A percentile compares a stretch with the other conserved stretches of the same genome.
These are phyloP conservation scores for Kalaharituber pfeilii DNA, from an alignment of 2,329 filamentous ascomycete species.

Conservation along the genomic window DNA sequence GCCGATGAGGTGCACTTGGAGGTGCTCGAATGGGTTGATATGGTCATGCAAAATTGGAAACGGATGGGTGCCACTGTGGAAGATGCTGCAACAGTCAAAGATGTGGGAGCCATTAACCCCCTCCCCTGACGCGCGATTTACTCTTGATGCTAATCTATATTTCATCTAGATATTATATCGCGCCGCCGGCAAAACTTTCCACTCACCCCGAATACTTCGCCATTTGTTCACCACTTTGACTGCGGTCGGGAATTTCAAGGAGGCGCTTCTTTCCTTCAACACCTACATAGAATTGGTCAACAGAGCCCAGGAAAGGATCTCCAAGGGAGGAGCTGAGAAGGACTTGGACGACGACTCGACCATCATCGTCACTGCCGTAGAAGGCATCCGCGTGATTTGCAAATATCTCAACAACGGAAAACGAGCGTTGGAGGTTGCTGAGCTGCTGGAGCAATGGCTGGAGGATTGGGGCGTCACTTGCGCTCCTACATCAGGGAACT, in stretches of 20 bases:
- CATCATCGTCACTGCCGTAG: conserved; percentile 58
- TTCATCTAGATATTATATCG: conserved; percentile 71
- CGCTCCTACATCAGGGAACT: conserved; percentile 12
- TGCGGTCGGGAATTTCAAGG: conserved; percentile 73
- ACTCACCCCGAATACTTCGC: conserved; percentile 75
- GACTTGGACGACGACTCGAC: conserved; percentile 63
- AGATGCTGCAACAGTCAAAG: conserved; percentile 43
- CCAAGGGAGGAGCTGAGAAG: conserved; percentile 48
- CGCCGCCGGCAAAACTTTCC: conserved; percentile 81
- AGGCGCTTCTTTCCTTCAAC: conserved; percentile 79
- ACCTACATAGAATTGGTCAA: conserved; percentile 81
- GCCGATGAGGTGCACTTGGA: conserved; percentile 63
- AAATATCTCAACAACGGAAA: conserved; percentile 65
- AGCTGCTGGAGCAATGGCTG: conserved; percentile 58
- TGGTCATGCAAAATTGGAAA: conserved; percentile 70
- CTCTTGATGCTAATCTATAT: background rate
- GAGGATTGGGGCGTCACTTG: conserved; percentile 36
- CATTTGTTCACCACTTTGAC: conserved; percentile 78
- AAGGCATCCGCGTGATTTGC: conserved; percentile 65
- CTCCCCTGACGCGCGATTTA: too few relatives aligned
- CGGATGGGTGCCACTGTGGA: conserved; percentile 53
- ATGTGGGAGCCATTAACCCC: background rate
- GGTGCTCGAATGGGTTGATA: conserved; percentile 64
- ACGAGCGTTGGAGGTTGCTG: conserved; percentile 54
- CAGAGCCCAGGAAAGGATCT: conserved; percentile 61